Percentiles rank a stretch among this genome's conserved stretches.
Evolutionary conservation across 2,329 filamentous ascomycete genomes (phyloP).

Genomic region (Cladophialophora yegresii): DNA sequence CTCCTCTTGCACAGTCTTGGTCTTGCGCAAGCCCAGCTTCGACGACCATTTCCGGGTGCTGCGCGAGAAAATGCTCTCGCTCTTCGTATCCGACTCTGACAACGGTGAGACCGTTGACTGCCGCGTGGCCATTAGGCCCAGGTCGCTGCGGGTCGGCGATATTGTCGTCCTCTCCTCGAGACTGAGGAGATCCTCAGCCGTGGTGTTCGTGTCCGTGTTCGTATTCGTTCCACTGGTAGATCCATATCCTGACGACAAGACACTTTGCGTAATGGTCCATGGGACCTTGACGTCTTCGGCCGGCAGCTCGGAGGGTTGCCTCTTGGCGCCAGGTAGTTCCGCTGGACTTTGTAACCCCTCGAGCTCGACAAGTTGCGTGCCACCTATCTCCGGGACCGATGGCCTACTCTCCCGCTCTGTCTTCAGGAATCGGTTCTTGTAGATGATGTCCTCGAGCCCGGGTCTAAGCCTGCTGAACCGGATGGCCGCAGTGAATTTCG

Average conservation of each 20-base stretch:
- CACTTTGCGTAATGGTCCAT: not conserved
- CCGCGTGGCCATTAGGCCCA: not conserved
- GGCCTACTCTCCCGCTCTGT: constrained; percentile 16
- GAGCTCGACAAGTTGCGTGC: constrained; percentile 23
- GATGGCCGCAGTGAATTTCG: constrained; percentile 26
- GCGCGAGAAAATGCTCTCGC: constrained; percentile 28
- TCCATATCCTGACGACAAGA: not conserved
- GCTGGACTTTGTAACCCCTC: constrained; percentile 13
- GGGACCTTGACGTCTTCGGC: constrained; percentile 18
- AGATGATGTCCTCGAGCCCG: constrained; percentile 34
- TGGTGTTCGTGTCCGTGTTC: constrained; percentile 8
- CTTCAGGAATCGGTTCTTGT: constrained; percentile 35
- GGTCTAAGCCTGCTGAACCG: constrained; percentile 29
- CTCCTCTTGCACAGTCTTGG: constrained; percentile 18
- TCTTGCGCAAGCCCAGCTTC: constrained; percentile 24
- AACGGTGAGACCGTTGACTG: not conserved
- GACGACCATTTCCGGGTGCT: constrained; percentile 24
- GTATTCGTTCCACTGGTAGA: constrained; percentile 9
- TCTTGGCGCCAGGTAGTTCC: constrained; percentile 20
- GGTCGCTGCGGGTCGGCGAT: constrained; percentile 11
- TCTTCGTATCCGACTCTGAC: constrained; percentile 15
- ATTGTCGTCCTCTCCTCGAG: constrained; percentile 15
- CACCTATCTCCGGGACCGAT: constrained; percentile 17
- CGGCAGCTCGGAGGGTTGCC: constrained; percentile 24
- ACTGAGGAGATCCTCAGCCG: constrained; percentile 20